phyloP scores from a whole-genome alignment of 164 flowering plant species.

The Chimonanthus praecox region DNA sequence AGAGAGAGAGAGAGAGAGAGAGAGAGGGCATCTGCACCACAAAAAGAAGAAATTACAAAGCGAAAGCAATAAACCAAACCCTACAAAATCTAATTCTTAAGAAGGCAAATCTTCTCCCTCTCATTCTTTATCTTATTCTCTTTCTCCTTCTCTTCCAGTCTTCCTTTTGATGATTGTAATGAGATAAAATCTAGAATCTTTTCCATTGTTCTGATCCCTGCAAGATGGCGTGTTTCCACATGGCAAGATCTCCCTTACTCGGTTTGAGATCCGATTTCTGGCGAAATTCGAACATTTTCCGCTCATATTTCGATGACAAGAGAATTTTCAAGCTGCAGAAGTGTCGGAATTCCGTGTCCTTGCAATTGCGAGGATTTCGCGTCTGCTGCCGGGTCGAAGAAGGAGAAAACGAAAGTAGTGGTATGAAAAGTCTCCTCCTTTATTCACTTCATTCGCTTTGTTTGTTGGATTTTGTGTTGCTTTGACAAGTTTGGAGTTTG shows the following conservation, averaged over 20 bases:
- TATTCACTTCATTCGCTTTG: neutral
- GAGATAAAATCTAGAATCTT: neutral
- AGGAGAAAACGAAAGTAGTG: conserved; percentile 39
- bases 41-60: too few relatives aligned
- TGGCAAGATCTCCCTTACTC: conserved; percentile 23
- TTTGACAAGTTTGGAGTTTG: neutral
- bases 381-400: conserved; percentile 32
- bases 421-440: conserved; percentile 13
- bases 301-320: conserved; percentile 9
- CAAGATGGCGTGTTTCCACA: conserved; percentile 35
- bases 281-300: conserved; percentile 18
- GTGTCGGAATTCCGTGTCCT: conserved; percentile 10
- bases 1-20: too few relatives aligned
- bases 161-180: neutral
- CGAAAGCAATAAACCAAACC: neutral
- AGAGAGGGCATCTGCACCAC: too few relatives aligned
- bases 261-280: conserved; percentile 19
- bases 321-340: conserved; percentile 13
- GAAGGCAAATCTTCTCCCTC: neutral
- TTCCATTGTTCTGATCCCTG: neutral
- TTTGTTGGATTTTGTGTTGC: neutral
- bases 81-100: neutral
- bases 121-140: neutral
- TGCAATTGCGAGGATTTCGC: conserved; percentile 11
- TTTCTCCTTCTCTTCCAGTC: neutral